Base-by-base conservation (phyloP, 202 grass and related monocot genomes). In the Miscanthus sacchariflorus region DNA sequence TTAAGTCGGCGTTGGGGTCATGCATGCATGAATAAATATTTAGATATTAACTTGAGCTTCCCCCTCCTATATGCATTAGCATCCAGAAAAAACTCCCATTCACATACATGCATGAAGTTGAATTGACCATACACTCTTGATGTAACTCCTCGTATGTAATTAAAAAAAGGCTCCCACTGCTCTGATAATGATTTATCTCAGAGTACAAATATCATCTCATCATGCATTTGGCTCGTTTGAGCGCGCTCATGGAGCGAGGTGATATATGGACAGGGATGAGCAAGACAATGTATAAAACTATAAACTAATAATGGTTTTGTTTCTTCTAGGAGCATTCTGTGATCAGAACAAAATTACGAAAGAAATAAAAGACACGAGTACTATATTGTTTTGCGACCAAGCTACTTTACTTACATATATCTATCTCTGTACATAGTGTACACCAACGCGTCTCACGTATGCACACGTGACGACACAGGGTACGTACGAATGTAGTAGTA, bases 401-500 rank as follows among this genome's bases (percentile, higher is more conserved):
- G 15, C 49, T 52, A 52, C 13, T 50, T 10, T 46, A 46, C 45
- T 27, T 73, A 3, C n/a, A 45, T 13, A 43, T 73, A 12, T 27
- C 14, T 58, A 1, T 10, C 59, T 50, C 12, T 19, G 40, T 50
- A 81, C 77, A 81, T 39, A 48, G 13, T 56, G 52, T 56, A 56
- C 52, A 19, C 50, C 50, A 54, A 49, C 13, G 13, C 48, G 66
- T 42, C 49, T 69, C 72, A 70, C 49, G 63, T 91, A 52, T 81
- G 70, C 81, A 84, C 85, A 91, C 49, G 81, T 84, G 82, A 88
- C 84, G 18, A 21, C 70, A 88, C 12, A 88, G 42, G 42, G 89
- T 91, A 85, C 77, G 6, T 61, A 46, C 9, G 27, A 68, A 58
- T 5, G 11, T 43, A 76, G 39, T 43, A 76, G 19, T 65, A 19